Percentiles rank a stretch among this genome's conserved stretches.
Evolutionary conservation across 2,329 filamentous ascomycete species (phyloP).

Genomic region (Verticillium nubilum): DNA sequence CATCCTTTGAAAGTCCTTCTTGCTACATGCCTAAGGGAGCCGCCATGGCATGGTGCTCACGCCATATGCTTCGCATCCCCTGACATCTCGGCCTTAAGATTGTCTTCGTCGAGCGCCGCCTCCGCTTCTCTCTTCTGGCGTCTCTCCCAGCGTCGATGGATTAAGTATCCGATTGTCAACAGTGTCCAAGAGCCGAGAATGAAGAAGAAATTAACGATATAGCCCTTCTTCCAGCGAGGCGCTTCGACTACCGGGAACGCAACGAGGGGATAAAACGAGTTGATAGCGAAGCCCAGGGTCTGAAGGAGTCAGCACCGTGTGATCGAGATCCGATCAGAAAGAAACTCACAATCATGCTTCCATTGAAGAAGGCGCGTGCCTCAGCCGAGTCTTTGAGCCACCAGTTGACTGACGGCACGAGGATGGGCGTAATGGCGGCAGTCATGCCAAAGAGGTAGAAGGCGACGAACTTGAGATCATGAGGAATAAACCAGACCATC

Average conservation of each 20-base stretch:
- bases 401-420: constrained; percentile 17
- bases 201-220: constrained; percentile 15
- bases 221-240: constrained; percentile 16
- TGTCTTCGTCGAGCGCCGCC: constrained; percentile 2
- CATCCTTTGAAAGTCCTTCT: too few species aligned
- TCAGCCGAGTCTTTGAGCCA: constrained; percentile 18
- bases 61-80: constrained; percentile 4
- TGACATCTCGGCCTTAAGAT: constrained; percentile 3
- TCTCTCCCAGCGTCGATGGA: constrained; percentile 8
- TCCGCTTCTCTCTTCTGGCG: not conserved
- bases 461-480: constrained; percentile 11
- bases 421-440: constrained; percentile 17
- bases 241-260: constrained; percentile 14
- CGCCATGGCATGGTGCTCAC: not conserved
- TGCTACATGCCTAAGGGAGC: too few species aligned
- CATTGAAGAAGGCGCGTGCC: constrained; percentile 15
- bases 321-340: not conserved
- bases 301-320: not conserved
- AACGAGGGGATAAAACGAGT: constrained; percentile 13
- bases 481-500: constrained; percentile 13
- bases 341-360: constrained; percentile 13
- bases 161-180: constrained; percentile 6
- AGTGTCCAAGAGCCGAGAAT: constrained; percentile 9
- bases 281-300: constrained; percentile 15
- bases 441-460: constrained; percentile 18